A percentile compares a stretch with the other conserved stretches of the same genome.
These are phyloP conservation scores for Eucalyptus sp. DNA, from an alignment of 345 rosid species.

Conservation along the genomic window DNA sequence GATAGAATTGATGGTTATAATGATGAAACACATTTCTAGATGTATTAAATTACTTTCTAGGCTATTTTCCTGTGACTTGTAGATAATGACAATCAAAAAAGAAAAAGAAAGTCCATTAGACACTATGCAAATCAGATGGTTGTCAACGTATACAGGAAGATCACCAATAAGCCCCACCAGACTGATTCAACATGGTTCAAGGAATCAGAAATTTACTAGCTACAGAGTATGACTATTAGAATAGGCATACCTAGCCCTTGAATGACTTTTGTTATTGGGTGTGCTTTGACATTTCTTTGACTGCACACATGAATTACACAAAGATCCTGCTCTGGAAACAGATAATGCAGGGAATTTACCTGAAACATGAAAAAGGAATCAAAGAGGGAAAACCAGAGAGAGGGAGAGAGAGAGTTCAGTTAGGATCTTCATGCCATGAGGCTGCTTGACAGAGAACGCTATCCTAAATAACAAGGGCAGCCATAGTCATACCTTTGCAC, in stretches of 20 bases:
- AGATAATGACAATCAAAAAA: not conserved
- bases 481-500: slow-evolving; percentile 55
- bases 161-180: not conserved
- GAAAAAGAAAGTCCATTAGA: not conserved
- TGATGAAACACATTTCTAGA: not conserved
- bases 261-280: slow-evolving; percentile 11
- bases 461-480: not conserved
- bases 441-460: not conserved
- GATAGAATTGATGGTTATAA: not conserved
- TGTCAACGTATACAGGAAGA: not conserved
- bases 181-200: not conserved
- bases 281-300: slow-evolving; percentile 26
- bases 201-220: not conserved
- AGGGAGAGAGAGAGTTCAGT: not conserved
- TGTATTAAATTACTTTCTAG: not conserved
- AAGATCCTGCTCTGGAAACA: slow-evolving; percentile 69
- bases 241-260: slow-evolving; percentile 25
- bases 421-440: not conserved
- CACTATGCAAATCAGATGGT: not conserved
- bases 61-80: not conserved
- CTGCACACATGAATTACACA: slow-evolving; percentile 62
- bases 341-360: slow-evolving; percentile 47
- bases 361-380: slow-evolving; percentile 6
- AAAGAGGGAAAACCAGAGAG: not conserved
- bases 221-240: not conserved